Conservation (phyloP, 1,284 basidiomycete genomes). For the Heterobasidion parviporum region DNA sequence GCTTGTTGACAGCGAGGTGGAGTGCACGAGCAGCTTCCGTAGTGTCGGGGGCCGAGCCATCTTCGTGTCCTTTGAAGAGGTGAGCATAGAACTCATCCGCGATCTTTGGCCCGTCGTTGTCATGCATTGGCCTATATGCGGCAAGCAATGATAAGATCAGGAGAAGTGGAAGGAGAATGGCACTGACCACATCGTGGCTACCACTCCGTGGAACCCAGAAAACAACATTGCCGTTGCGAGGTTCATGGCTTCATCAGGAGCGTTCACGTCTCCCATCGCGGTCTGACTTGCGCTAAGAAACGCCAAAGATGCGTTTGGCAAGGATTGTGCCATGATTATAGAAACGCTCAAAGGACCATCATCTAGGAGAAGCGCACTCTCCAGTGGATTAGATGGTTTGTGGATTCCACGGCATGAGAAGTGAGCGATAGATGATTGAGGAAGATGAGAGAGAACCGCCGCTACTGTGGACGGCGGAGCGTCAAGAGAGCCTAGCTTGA, state of each 20-base stretch:
- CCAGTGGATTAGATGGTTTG: background rate
- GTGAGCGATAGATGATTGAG: background rate
- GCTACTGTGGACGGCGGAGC: background rate
- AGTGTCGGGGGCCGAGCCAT: background rate
- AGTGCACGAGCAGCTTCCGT: slow-evolving; percentile 1
- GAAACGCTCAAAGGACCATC: background rate
- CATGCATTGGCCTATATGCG: background rate
- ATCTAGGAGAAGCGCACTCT: slow-evolving; percentile 1
- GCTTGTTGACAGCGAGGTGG: background rate
- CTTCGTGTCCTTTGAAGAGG: background rate
- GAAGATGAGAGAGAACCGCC: background rate
- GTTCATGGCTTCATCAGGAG: slow-evolving; percentile 7
- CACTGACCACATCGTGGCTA: slow-evolving; percentile 19
- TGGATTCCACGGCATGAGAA: background rate
- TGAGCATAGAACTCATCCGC: slow-evolving; percentile 3
- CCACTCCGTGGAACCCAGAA: slow-evolving; percentile 14
- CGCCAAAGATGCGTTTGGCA: background rate
- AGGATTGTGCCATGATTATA: background rate
- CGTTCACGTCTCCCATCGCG: background rate
- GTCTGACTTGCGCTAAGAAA: slow-evolving; percentile 3
- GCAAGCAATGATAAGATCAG: no score
- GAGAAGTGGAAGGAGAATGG: slow-evolving; percentile 3
- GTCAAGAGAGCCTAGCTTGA: slow-evolving; percentile 9
- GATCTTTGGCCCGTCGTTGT: slow-evolving; percentile 14
- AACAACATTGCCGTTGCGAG: slow-evolving; percentile 18